Evolutionary conservation across 1,139 yeast species (phyloP), one percentile per base, ranked within the genome.

Genomic region (Hansenula lynferdii): DNA sequence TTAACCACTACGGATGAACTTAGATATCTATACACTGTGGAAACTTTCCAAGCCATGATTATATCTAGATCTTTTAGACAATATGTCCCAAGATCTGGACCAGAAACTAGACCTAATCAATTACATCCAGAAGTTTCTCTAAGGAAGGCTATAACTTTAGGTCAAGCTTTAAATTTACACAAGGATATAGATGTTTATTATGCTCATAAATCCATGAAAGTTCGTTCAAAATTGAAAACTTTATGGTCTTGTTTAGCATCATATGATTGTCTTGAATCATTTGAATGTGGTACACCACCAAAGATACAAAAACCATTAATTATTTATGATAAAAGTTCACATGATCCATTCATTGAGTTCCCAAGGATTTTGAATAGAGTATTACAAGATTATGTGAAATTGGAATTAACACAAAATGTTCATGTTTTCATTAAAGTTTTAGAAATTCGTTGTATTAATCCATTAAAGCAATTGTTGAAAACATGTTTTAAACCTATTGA

Each of bases 261-360:
- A 5, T 41, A 38, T 31, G 48, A 45, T 18, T 31, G 34, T 4
- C 35, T 41, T 31, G 47, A 41, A 20, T 41, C 46, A 8, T 41
- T 42, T 41, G 48, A 45, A 19, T 18, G 38, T 22, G 45, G 48
- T 8, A 35, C 38, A 28, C 42, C 43, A 5, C 40, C 47, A 27
- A 43, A 45, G 28, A 33, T 43, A 19, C 42, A 40, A 7, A 28
- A 19, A n/a, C 14, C 9, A 5, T 28, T 17, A 9, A 28, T 28
- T 17, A 17, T 10, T 8, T 31, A 37, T 35, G 46, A 42, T 14
- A 32, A 38, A 20, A 20, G 6, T 12, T 12, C 27, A 18, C n/a
- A n/a, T n/a, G n/a, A 18, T 12, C 4, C 16, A 19, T 19, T 28
- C 6, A 28, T 21, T 10, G 19, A 12, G 8, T n/a, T n/a, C 5